Conservation (phyloP, 208 protist genomes). For the Leishmania martiniquensis region DNA sequence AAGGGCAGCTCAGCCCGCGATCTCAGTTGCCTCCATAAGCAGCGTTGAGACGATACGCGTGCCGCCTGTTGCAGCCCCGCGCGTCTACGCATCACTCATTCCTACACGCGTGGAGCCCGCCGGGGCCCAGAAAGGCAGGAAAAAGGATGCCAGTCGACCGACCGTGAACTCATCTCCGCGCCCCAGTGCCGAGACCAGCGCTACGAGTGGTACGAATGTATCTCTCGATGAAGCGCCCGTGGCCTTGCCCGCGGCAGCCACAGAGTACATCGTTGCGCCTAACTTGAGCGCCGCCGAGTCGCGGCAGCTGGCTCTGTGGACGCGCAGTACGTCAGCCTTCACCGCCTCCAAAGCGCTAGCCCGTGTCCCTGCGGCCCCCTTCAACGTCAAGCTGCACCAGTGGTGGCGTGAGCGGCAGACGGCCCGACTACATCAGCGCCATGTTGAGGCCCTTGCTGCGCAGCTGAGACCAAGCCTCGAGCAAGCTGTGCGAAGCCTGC, state of each 20-base stretch:
- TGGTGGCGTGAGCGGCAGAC: slow-evolving; percentile 63
- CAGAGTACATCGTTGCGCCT: slow-evolving; percentile 9
- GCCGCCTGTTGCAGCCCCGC: slow-evolving; percentile 1
- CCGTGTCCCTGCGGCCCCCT: background rate
- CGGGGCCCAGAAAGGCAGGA: background rate
- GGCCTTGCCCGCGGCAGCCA: background rate
- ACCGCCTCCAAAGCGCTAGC: background rate
- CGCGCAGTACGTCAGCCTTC: slow-evolving; percentile 2
- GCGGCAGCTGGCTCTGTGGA: slow-evolving; percentile 24
- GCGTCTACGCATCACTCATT: slow-evolving; percentile 23
- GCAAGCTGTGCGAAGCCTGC: slow-evolving; percentile 36
- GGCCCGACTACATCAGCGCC: slow-evolving; percentile 30
- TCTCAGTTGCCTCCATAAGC: background rate
- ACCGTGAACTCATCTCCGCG: background rate
- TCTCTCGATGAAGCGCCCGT: background rate
- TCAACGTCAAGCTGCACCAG: slow-evolving; percentile 41
- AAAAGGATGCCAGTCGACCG: background rate
- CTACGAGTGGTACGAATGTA: background rate
- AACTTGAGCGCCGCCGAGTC: slow-evolving; percentile 9
- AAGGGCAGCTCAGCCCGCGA: background rate
- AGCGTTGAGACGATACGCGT: slow-evolving; percentile 5
- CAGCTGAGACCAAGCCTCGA: slow-evolving; percentile 41
- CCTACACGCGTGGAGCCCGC: background rate
- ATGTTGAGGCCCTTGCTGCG: slow-evolving; percentile 34
- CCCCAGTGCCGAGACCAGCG: background rate